Percentiles rank a stretch among this genome's conserved stretches.
phyloP scores from a whole-genome alignment of 179 eudicot species.

The Spergularia azorica region DNA sequence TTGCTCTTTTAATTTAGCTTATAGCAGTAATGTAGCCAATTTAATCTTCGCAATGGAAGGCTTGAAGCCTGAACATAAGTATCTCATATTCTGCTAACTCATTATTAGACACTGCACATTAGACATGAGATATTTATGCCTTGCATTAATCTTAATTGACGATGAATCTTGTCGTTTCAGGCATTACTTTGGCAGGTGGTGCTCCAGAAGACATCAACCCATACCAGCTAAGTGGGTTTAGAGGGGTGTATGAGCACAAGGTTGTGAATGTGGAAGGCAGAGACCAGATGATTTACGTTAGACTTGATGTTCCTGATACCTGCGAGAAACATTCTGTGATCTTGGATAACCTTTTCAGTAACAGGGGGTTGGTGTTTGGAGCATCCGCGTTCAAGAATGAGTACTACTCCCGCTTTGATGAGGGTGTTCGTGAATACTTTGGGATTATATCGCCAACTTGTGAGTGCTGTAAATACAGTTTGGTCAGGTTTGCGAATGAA shows the following conservation, averaged over 20 bases:
- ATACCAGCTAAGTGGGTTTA: not conserved
- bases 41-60: no score
- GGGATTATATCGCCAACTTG: not conserved
- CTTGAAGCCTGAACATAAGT: no score
- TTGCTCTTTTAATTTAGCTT: no score
- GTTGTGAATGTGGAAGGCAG: not conserved
- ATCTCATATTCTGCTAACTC: no score
- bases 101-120: no score
- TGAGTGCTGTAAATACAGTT: conserved; percentile 1
- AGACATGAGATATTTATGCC: no score
- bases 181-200: not conserved
- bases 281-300: conserved; percentile 7
- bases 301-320: conserved; percentile 13
- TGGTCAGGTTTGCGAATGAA: not conserved
- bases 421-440: not conserved
- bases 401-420: conserved; percentile 17
- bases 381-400: not conserved
- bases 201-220: conserved; percentile 16
- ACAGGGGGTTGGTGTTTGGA: not conserved
- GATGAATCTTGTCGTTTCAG: not conserved
- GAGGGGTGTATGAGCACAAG: conserved; percentile 18
- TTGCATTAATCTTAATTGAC: no score
- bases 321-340: not conserved
- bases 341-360: not conserved
- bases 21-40: no score